Conservation (phyloP, 768 basidiomycete species). For the Russula brevipes region DNA sequence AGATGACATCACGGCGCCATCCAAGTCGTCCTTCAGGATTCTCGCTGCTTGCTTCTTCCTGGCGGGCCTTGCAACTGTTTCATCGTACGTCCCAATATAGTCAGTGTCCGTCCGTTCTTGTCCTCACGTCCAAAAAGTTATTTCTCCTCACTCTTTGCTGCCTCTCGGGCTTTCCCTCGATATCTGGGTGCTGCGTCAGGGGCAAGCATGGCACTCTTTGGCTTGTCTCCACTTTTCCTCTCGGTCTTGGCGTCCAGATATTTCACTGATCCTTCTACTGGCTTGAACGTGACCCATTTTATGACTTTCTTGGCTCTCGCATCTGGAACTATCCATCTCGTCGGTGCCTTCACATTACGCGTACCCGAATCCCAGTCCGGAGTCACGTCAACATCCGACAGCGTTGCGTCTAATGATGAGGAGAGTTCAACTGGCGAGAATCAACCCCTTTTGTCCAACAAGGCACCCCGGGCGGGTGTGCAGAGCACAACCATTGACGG, state of each 20-base stretch:
- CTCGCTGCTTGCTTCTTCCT: constrained; percentile 58
- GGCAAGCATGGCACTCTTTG: constrained; percentile 64
- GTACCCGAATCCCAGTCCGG: constrained; percentile 30
- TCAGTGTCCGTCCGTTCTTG: background rate
- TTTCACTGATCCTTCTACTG: constrained; percentile 48
- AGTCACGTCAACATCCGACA: constrained; percentile 3
- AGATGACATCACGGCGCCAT: constrained; percentile 35
- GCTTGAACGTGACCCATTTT: constrained; percentile 46
- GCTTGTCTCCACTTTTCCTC: constrained; percentile 74
- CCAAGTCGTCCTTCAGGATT: constrained; percentile 43
- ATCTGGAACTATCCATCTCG: constrained; percentile 47
- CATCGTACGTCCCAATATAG: constrained; percentile 50
- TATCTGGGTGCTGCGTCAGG: constrained; percentile 65
- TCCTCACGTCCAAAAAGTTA: constrained; percentile 32
- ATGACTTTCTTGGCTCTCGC: constrained; percentile 53
- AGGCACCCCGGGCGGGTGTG: constrained; percentile 23
- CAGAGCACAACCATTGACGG: constrained; percentile 29
- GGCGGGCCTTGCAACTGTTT: constrained; percentile 62
- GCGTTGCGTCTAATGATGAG: constrained; percentile 23
- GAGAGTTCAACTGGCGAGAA: constrained; percentile 20
- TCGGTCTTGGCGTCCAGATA: constrained; percentile 56
- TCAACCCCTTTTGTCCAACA: constrained; percentile 32
- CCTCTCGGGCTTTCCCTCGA: constrained; percentile 62
- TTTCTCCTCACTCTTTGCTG: constrained; percentile 71
- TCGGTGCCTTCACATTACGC: constrained; percentile 43